phyloP scores from a whole-genome alignment of 495 filamentous ascomycete species.

The Xylaria scruposa region DNA sequence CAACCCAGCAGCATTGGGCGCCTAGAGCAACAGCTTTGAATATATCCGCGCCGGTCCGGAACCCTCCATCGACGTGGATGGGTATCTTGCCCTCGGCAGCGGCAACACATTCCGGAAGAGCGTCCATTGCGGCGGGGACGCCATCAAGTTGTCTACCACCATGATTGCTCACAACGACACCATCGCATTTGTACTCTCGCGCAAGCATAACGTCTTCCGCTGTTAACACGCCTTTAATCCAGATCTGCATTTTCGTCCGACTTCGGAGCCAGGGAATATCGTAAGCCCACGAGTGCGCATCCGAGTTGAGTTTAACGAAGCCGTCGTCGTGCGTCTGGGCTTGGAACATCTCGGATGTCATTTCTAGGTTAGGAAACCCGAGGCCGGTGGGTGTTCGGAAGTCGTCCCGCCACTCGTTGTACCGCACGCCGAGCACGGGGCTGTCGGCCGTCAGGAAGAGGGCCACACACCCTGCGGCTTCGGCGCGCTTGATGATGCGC shows the following conservation, averaged over 20 bases:
- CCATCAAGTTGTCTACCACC: conserved; percentile 55
- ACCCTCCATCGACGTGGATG: conserved; percentile 44
- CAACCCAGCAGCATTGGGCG: conserved; percentile 47
- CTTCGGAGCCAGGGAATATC: conserved; percentile 45
- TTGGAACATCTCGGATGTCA: conserved; percentile 4
- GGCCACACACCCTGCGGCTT: conserved; percentile 46
- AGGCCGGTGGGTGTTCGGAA: conserved; percentile 20
- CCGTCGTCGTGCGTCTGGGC: conserved; percentile 36
- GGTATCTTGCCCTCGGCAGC: conserved; percentile 44
- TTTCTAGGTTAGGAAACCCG: background rate
- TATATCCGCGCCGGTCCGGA: conserved; percentile 49
- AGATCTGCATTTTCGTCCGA: conserved; percentile 48
- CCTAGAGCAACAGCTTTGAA: conserved; percentile 58
- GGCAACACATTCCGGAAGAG: conserved; percentile 49
- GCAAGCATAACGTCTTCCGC: conserved; percentile 47
- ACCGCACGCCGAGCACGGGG: conserved; percentile 42
- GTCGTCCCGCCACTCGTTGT: conserved; percentile 51
- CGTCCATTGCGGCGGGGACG: conserved; percentile 53
- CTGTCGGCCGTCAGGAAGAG: conserved; percentile 48
- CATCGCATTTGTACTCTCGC: conserved; percentile 42
- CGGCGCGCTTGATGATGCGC: conserved; percentile 45
- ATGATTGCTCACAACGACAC: conserved; percentile 53
- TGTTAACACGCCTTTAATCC: conserved; percentile 50
- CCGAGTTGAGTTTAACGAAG: conserved; percentile 42
- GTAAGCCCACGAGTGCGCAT: conserved; percentile 40